Evolutionary conservation across 495 filamentous ascomycete species (phyloP).

Genomic region (Hypoxylon subgilvum): DNA sequence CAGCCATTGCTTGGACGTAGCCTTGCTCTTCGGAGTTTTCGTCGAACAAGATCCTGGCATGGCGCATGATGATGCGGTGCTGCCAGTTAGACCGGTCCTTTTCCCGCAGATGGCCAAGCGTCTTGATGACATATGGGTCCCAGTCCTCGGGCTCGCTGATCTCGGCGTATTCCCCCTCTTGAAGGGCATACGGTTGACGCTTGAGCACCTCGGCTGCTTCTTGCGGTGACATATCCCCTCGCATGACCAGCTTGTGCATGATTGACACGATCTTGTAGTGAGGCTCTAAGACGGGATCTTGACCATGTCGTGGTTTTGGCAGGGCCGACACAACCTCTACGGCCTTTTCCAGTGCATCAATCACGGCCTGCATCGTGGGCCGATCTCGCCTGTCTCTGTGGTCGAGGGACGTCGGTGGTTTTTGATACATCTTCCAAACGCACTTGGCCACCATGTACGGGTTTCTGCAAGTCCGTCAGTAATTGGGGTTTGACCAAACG

Average conservation of each 20-base stretch:
- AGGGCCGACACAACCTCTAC: conserved; percentile 66
- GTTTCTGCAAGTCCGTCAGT: conserved; percentile 55
- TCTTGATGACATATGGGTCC: conserved; percentile 74
- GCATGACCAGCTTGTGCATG: conserved; percentile 77
- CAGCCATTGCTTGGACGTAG: conserved; percentile 58
- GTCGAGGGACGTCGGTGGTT: conserved; percentile 60
- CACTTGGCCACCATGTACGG: conserved; percentile 93
- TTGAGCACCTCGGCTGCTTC: conserved; percentile 53
- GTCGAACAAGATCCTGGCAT: conserved; percentile 75
- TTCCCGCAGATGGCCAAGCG: conserved; percentile 74
- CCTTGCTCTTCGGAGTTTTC: conserved; percentile 40
- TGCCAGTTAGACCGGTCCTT: conserved; percentile 98
- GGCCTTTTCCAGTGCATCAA: conserved; percentile 67
- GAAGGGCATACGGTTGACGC: conserved; percentile 52
- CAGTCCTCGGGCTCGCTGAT: conserved; percentile 66
- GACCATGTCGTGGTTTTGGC: conserved; percentile 78
- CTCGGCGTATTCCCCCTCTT: conserved; percentile 43
- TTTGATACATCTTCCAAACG: conserved; percentile 89
- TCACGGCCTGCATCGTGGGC: conserved; percentile 63
- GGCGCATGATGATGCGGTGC: conserved; percentile 84
- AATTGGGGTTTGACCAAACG: neutral
- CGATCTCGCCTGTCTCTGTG: conserved; percentile 46
- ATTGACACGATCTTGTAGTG: conserved; percentile 94
- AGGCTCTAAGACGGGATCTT: conserved; percentile 89
- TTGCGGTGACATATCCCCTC: conserved; percentile 51